phyloP scores from a whole-genome alignment of 2,329 filamentous ascomycete species.

The Stenocarpella maydis region DNA sequence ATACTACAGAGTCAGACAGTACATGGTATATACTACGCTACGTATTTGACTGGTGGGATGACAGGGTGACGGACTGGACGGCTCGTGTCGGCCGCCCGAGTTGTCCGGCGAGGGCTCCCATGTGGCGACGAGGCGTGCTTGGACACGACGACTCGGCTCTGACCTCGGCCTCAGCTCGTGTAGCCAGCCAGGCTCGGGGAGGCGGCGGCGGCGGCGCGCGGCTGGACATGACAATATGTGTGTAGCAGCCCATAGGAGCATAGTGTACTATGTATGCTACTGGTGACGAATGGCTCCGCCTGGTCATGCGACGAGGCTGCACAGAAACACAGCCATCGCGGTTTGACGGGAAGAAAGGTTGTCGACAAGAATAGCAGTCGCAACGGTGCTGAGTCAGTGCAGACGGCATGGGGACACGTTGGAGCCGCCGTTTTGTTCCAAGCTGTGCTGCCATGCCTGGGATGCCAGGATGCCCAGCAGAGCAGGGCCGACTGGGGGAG shows the following conservation, averaged over 20 bases:
- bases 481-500: conserved; percentile 25
- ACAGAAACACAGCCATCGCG: conserved; percentile 13
- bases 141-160: conserved; percentile 3
- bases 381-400: conserved; percentile 11
- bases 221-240: conserved; percentile 13
- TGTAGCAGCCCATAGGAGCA: no score
- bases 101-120: background rate
- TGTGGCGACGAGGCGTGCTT: conserved; percentile 18
- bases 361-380: conserved; percentile 17
- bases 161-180: conserved; percentile 6
- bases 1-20: no score
- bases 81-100: conserved; percentile 4
- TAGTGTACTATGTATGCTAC: background rate
- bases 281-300: conserved; percentile 4
- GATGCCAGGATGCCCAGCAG: conserved; percentile 4
- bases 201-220: conserved; percentile 16
- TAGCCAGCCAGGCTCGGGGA: background rate
- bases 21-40: no score
- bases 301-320: background rate
- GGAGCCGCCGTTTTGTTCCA: conserved; percentile 19
- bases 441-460: background rate
- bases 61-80: background rate
- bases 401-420: background rate
- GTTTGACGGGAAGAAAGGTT: conserved; percentile 17
- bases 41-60: conserved; percentile 7